Conservation (phyloP, 495 filamentous ascomycete genomes). For the Talaromyces trachyspermus region DNA sequence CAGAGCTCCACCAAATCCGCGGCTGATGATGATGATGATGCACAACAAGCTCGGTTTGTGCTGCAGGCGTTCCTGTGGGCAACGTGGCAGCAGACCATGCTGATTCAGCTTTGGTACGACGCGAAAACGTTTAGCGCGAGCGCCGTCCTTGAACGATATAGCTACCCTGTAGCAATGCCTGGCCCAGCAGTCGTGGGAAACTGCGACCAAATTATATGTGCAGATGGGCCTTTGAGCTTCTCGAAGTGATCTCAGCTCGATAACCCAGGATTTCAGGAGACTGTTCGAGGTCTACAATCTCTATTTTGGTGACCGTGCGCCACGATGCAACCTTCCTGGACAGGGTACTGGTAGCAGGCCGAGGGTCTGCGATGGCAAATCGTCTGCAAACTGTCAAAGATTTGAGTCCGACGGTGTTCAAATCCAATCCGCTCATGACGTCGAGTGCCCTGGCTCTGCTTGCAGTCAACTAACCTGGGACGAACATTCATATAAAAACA, state of each 20-base stretch:
- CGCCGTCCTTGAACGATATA: not conserved
- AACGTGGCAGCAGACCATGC: constrained; percentile 11
- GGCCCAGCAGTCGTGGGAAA: not conserved
- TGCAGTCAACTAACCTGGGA: constrained; percentile 11
- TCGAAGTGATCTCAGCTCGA: not conserved
- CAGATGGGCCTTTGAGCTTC: constrained; percentile 16
- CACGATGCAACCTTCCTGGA: constrained; percentile 4
- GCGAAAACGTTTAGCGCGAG: not conserved
- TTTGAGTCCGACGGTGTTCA: constrained; percentile 10
- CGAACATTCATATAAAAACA: constrained; percentile 8
- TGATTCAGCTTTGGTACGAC: constrained; percentile 11
- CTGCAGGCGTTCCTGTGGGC: constrained; percentile 13
- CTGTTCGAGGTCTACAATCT: constrained; percentile 1
- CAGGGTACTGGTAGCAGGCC: constrained; percentile 2
- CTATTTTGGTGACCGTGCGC: constrained; percentile 1
- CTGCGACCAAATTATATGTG: constrained; percentile 9
- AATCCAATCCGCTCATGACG: constrained; percentile 12
- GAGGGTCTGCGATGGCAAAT: constrained; percentile 10
- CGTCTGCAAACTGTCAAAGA: constrained; percentile 9
- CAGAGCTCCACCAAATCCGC: not conserved
- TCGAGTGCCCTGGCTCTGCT: constrained; percentile 2
- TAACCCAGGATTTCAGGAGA: not conserved
- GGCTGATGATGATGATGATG: no score
- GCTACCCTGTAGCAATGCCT: not conserved
- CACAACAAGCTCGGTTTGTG: constrained; percentile 7